Base-by-base conservation (phyloP, 768 basidiomycete species). In the Sarcomyxa edulis region DNA sequence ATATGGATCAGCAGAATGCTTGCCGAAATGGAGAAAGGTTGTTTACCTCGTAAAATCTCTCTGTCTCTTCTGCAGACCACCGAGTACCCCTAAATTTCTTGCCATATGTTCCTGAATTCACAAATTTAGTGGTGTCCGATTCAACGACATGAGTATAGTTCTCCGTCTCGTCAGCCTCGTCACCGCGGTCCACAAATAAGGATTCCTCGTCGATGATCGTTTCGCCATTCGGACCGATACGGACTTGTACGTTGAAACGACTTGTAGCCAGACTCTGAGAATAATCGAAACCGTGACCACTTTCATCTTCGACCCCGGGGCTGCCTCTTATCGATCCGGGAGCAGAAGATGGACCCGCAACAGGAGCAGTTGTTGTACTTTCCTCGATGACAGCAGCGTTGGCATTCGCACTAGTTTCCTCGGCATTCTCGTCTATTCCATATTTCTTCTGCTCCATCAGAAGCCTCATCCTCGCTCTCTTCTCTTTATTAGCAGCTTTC, bases 51-150 rank as follows among this genome's bases (percentile, higher is more conserved):
- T 78, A 95, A 56, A 95, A 95, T 14, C 81, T 57, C 40, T 92
- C 90, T 0, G 92, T 95, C 59, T 94, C 92, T 44, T 84, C 85
- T n/a, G 74, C 75, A 55, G 78, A 84, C 92, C 93, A 95, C 14
- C 90, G 78, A 11, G 83, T 82, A 7, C 85, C 84, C n/a, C 82
- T 74, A 42, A 74, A 78, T 43, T 84, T 82, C 60, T 80, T 90
- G 36, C 83, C 77, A 55, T 90, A 91, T 1, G 86, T 82, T 16
- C 72, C 74, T 14, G 84, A 86, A 56, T 93, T 95, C 39, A 90
- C 76, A 50, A 94, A 93, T 50, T 87, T 87, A 6, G 80, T 81
- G 35, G 78, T 72, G 48, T 93, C 91, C 0, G 81, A 86, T 56
- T 90, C 87, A 37, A 85, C 79, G 23, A 91, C 69, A 48, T 89